These are phyloP conservation scores for Saturnispora gosingensis DNA, from an alignment of 805 yeast species.

Conservation along the genomic window DNA sequence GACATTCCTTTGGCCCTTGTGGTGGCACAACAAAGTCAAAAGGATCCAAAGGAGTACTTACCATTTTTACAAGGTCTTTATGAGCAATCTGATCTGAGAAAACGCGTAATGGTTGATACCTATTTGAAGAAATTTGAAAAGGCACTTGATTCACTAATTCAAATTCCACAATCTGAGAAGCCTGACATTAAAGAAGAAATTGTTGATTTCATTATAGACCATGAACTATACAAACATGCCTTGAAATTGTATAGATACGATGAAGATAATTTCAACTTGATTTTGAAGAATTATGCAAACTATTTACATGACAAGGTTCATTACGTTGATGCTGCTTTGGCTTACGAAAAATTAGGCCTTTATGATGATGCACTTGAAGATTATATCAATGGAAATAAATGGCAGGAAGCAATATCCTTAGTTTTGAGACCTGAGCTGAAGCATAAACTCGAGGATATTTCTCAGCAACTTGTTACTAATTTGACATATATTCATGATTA, in stretches of 20 bases:
- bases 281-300: slow-evolving; percentile 56
- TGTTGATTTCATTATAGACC: slow-evolving; percentile 56
- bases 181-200: slow-evolving; percentile 44
- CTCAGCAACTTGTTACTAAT: slow-evolving; percentile 50
- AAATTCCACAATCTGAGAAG: slow-evolving; percentile 31
- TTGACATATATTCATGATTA: slow-evolving; percentile 64
- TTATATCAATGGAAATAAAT: slow-evolving; percentile 59
- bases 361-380: slow-evolving; percentile 56
- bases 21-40: slow-evolving; percentile 93
- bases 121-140: slow-evolving; percentile 55
- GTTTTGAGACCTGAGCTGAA: slow-evolving; percentile 35
- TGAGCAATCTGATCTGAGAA: slow-evolving; percentile 54
- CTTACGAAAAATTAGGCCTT: slow-evolving; percentile 60
- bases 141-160: slow-evolving; percentile 60
- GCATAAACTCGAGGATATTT: slow-evolving; percentile 33
- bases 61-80: slow-evolving; percentile 82
- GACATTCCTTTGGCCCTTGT: slow-evolving; percentile 70
- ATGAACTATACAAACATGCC: slow-evolving; percentile 63
- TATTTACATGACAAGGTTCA: slow-evolving; percentile 45
- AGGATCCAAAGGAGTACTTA: slow-evolving; percentile 93
- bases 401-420: slow-evolving; percentile 77
- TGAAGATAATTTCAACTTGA: slow-evolving; percentile 39
- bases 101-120: slow-evolving; percentile 71
- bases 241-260: slow-evolving; percentile 53
- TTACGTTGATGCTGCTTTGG: slow-evolving; percentile 68